Evolutionary conservation across 805 yeast species (phyloP).

Genomic region (Monosporozyma aerobia): DNA sequence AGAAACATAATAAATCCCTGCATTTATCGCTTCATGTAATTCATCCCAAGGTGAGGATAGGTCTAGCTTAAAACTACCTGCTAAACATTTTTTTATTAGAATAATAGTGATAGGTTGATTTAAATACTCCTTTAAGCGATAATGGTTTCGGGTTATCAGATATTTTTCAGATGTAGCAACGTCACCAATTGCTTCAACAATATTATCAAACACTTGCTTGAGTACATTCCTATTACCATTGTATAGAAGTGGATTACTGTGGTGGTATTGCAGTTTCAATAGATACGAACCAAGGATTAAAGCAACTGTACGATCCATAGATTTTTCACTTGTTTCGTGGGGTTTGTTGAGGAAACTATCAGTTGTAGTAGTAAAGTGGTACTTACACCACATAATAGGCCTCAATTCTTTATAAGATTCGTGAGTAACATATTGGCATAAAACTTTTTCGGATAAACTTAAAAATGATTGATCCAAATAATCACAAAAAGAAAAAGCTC

Average conservation of each 20-base stretch:
- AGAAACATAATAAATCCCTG: slow-evolving; percentile 45
- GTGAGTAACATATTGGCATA: slow-evolving; percentile 35
- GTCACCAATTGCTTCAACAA: slow-evolving; percentile 63
- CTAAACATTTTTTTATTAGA: slow-evolving; percentile 40
- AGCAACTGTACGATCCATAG: slow-evolving; percentile 30
- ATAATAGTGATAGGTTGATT: slow-evolving; percentile 38
- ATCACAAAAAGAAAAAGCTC: slow-evolving; percentile 61
- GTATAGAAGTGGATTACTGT: slow-evolving; percentile 49
- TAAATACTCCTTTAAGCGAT: slow-evolving; percentile 38
- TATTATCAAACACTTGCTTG: slow-evolving; percentile 60
- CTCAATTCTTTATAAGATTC: slow-evolving; percentile 60
- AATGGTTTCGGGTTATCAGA: slow-evolving; percentile 38
- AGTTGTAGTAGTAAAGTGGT: slow-evolving; percentile 53
- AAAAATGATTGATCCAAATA: slow-evolving; percentile 54
- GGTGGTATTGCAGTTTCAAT: slow-evolving; percentile 32
- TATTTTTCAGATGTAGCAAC: slow-evolving; percentile 40
- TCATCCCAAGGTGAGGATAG: slow-evolving; percentile 28
- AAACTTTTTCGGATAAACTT: slow-evolving; percentile 44
- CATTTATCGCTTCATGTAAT: slow-evolving; percentile 46
- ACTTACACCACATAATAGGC: slow-evolving; percentile 72
- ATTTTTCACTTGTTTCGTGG: slow-evolving; percentile 40
- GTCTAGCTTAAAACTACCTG: slow-evolving; percentile 37
- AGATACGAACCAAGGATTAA: slow-evolving; percentile 28
- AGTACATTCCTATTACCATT: slow-evolving; percentile 56
- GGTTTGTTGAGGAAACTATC: slow-evolving; percentile 57